Evolutionary conservation across 441 rosid genomes (phyloP), one percentile per base, ranked within the genome.

Genomic region (Gossypium gossypioides): DNA sequence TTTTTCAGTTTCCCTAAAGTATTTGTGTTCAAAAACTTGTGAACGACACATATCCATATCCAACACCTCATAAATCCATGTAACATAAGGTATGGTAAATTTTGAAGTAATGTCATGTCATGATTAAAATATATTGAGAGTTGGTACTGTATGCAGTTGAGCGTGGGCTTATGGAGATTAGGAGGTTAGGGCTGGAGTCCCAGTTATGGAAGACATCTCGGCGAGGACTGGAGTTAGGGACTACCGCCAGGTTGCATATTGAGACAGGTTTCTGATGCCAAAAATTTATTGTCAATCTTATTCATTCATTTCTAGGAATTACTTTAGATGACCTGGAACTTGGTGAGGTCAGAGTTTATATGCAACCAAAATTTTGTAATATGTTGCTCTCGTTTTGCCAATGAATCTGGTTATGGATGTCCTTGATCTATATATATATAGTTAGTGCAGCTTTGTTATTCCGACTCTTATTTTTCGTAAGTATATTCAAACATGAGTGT

Each of bases 141-240:
- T 54, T 18, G 21, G 59, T 19, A 8, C 6, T 6, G 16, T 64
- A n/a, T 54, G 76, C 88, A 92, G 99, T 87, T 76, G 96, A 94
- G 81, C 85, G 91, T 6, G 99, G 97, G 2, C 83, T 92, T 6
- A 3, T 75, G 81, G 99, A 94, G 87, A 81, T 94, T 61, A 86
- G 86, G 87, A 94, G 82, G 86, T 65, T 88, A 55, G 86, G 90
- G 65, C 79, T 90, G 9, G 97, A 91, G 83, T 80, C 78, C 77
- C 94, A 88, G 72, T 83, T 87, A 52, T 90, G 97, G 99, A 91
- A 84, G 66, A 82, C 79, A 52, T 78, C 92, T 4, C 87, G 90
- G 6, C 79, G 74, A 82, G 87, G 88, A 27, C 87, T 86, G 2
- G 82, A 81, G 58, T 78, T 46, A 63, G 87, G 78, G 76, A 46